A percentile compares a stretch with the other conserved stretches of the same genome.
phyloP scores from a whole-genome alignment of 176 grass and related monocot genomes.

The Urochloa ruziziensis region DNA sequence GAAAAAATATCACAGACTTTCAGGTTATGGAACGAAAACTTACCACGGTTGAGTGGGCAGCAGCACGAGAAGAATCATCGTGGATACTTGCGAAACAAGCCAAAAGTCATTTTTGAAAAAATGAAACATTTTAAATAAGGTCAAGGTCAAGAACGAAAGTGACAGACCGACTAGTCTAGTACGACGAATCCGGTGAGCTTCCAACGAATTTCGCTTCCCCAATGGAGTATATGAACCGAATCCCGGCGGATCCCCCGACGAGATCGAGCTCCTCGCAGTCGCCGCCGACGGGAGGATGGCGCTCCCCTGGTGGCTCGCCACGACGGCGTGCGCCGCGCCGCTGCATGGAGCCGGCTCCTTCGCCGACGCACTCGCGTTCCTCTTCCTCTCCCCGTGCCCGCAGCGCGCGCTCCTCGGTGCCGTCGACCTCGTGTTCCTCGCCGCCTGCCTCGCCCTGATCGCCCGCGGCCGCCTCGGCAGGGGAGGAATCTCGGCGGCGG shows the following conservation, averaged over 20 bases:
- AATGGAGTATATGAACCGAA: not conserved
- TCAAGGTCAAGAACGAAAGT: not conserved
- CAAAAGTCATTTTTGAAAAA: not conserved
- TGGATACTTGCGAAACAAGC: not conserved
- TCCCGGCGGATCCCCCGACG: not conserved
- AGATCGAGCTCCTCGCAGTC: not conserved
- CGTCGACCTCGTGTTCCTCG: conserved; percentile 30
- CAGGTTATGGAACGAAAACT: too few relatives aligned
- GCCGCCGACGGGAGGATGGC: not conserved
- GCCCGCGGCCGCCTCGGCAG: not conserved
- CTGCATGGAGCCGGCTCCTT: not conserved
- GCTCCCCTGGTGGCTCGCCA: conserved; percentile 29
- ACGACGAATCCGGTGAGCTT: not conserved
- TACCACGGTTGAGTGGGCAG: too few relatives aligned
- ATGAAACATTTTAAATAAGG: not conserved
- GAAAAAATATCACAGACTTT: too few relatives aligned
- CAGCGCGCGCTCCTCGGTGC: conserved; percentile 18
- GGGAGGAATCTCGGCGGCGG: not conserved
- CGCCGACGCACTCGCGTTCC: not conserved
- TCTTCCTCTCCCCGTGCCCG: conserved; percentile 32
- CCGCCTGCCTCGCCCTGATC: not conserved
- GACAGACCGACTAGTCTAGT: not conserved
- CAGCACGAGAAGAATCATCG: too few relatives aligned
- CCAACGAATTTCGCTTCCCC: not conserved
- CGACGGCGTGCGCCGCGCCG: conserved; percentile 26